Percentiles rank a stretch among this genome's conserved stretches.
Evolutionary conservation across 2,329 filamentous ascomycete genomes (phyloP).

Genomic region (Diaporthe batatas): DNA sequence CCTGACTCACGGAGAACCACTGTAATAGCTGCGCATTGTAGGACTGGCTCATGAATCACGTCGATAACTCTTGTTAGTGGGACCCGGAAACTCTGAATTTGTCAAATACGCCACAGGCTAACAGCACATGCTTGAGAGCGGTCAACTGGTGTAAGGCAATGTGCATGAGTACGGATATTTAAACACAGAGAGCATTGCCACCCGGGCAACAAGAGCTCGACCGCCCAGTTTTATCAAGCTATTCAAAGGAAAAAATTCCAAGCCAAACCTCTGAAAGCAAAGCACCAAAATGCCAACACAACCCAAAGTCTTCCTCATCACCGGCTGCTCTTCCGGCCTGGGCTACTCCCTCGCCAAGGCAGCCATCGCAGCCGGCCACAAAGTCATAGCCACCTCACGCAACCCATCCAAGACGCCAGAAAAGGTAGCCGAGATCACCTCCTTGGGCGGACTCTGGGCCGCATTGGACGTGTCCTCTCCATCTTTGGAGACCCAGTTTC

Average conservation of each 20-base stretch:
- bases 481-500: conserved; percentile 22
- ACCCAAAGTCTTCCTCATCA: conserved; percentile 39
- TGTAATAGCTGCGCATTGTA: neutral
- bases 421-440: conserved; percentile 21
- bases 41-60: neutral
- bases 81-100: too few species aligned
- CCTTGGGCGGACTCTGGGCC: conserved; percentile 32
- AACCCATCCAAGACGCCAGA: conserved; percentile 31
- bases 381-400: conserved; percentile 40
- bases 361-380: conserved; percentile 36
- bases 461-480: conserved; percentile 35
- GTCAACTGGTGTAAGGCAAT: neutral
- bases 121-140: too few species aligned
- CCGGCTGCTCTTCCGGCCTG: conserved; percentile 38
- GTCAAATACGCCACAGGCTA: neutral
- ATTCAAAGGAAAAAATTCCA: neutral
- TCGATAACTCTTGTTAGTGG: neutral
- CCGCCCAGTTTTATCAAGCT: neutral
- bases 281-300: conserved; percentile 22
- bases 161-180: too few species aligned
- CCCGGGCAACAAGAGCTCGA: too few species aligned
- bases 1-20: neutral
- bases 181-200: neutral
- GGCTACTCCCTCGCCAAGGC: conserved; percentile 34
- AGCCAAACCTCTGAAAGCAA: neutral